Evolutionary conservation across 805 yeast species (phyloP), one percentile per base, ranked within the genome.

Genomic region (Cyberlindnera misumaiensis): DNA sequence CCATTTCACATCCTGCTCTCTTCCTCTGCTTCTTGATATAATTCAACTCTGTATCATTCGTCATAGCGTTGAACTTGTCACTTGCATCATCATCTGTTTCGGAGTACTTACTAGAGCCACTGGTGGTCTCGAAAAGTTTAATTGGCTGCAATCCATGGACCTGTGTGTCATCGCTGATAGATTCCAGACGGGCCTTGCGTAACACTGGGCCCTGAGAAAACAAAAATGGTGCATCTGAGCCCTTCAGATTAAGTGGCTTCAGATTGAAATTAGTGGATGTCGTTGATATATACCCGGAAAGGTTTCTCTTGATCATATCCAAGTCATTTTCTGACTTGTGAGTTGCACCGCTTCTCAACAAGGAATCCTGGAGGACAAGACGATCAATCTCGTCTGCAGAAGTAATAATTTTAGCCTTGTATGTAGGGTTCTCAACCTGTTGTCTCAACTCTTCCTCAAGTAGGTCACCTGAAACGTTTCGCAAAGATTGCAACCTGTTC

Each of bases 251-350:
- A 15, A 31, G 7, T 6, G 24, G 24, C 24, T 8, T 20, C 22
- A 36, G 6, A 22, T 30, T 30, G 42, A 45, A 2, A 43, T 37
- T 30, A 18, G 25, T 3, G 53, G 30, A 38, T 3, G 36, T 41
- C 2, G 40, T 25, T 3, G 52, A 42, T 35, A 33, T 47, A 4
- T 43, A 35, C 22, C 47, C 41, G 7, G 49, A 38, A 11, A 49
- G 42, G 10, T 29, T 24, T 2, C 17, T 13, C 18, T 44, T 48
- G 28, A 43, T 38, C 1, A 37, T 3, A 11, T 39, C 41, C 8
- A 50, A 15, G 18, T 45, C 48, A 7, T 14, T 15, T 13, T 39
- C 38, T 10, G 45, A 18, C 15, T 34, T 28, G 5, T 30, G 13
- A 9, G 15, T 26, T 5, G 26, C 17, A 25, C 22, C 31, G 16